Evolutionary conservation across 179 eudicot genomes (phyloP), one percentile per base, ranked within the genome.

Genomic region (Patellifolia procumbens): DNA sequence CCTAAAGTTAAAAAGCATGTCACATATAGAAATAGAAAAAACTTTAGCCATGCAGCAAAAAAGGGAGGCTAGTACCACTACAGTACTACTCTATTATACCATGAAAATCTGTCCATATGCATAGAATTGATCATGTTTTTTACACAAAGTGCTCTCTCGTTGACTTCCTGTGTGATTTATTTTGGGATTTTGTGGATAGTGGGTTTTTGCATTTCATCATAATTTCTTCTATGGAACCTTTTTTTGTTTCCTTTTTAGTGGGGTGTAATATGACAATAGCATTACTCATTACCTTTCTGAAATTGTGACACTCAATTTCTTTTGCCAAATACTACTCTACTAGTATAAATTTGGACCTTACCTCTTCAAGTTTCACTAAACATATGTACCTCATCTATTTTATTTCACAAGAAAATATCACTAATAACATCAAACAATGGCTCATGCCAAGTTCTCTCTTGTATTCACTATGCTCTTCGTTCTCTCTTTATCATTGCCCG

Each of bases 191-290:
- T 22, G 49, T 55, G 48, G 29, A 12, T 70, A 78, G 81, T 82
- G 79, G 74, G 82, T 82, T 10, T 56, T 48, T 75, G 58, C 78
- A 79, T 64, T 26, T 65, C 76, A 53, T 65, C 76, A 69, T 70
- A 78, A 61, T 74, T 70, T 39, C 28, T 67, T 64, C 43, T 29
- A 2, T 31, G 8, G 58, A 77, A 10, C 32, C 28, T 72, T 76
- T 81, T 45, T 8, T 28, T 22, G 37, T 19, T 35, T 28, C 45
- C 10, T 12, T 62, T 70, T 75, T 60, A 76, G 82, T 83, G 82
- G 82, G 82, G 80, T 83, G 79, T 75, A 56, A 5, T 26, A 77
- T 80, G 73, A 80, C 86, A 62, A 34, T 55, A 77, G 59, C 81
- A 74, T 55, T 71, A 80, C 78, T 74, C 76, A 77, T 69, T 68